Evolutionary conservation across 805 yeast species (phyloP).

Genomic region (Lachancea fermentati): DNA sequence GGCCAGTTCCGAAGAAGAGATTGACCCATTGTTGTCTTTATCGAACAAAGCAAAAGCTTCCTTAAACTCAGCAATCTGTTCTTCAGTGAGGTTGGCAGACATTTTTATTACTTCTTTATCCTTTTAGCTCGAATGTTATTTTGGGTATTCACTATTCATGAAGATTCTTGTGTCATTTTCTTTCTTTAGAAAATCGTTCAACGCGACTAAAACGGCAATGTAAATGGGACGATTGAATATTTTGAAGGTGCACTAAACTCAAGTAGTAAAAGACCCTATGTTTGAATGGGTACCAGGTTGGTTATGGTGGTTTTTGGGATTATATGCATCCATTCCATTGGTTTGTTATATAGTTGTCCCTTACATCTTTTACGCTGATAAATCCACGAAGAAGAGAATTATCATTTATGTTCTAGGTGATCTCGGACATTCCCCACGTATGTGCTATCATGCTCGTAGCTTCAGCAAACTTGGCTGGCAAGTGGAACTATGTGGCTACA

Average conservation of each 20-base stretch:
- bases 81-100: slow-evolving; percentile 72
- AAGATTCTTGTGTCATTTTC: not conserved
- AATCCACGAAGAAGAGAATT: slow-evolving; percentile 45
- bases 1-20: slow-evolving; percentile 92
- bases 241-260: too few species aligned
- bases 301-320: slow-evolving; percentile 31
- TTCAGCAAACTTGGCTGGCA: slow-evolving; percentile 61
- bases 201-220: too few species aligned
- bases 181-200: not conserved
- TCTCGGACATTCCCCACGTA: slow-evolving; percentile 91
- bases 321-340: slow-evolving; percentile 41
- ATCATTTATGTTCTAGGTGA: slow-evolving; percentile 86
- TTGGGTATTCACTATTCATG: not conserved
- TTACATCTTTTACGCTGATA: slow-evolving; percentile 30
- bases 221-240: too few species aligned
- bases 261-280: too few species aligned
- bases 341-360: slow-evolving; percentile 33
- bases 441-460: slow-evolving; percentile 82
- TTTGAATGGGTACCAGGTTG: slow-evolving; percentile 9
- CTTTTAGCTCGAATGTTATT: not conserved
- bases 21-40: slow-evolving; percentile 94
- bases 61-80: slow-evolving; percentile 93
- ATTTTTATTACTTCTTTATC: slow-evolving; percentile 8
- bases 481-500: slow-evolving; percentile 83
- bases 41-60: slow-evolving; percentile 97